These are phyloP conservation scores for Yamadazyma trypodendri DNA, from an alignment of 1,139 yeast species.

Conservation along the genomic window DNA sequence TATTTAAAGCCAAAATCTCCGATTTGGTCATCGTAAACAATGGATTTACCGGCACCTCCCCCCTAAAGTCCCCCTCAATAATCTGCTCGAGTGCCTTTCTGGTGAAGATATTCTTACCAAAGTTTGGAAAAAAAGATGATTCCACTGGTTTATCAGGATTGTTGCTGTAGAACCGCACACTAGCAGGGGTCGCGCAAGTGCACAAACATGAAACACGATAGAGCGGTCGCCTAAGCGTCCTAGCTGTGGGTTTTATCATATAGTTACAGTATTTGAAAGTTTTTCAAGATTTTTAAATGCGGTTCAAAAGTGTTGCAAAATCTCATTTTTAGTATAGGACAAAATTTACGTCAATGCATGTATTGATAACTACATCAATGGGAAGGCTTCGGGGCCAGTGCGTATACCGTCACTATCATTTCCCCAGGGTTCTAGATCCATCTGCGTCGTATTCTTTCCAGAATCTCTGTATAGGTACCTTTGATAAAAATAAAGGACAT, in stretches of 20 bases:
- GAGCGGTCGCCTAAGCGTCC: too few species aligned
- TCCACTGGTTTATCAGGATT: not conserved
- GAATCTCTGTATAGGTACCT: slow-evolving; percentile 34
- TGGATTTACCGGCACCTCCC: slow-evolving; percentile 32
- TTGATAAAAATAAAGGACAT: slow-evolving; percentile 72
- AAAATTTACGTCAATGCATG: too few species aligned
- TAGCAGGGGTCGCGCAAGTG: too few species aligned
- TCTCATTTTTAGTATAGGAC: too few species aligned
- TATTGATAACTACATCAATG: slow-evolving; percentile 1
- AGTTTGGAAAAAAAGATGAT: slow-evolving; percentile 9
- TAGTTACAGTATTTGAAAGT: too few species aligned
- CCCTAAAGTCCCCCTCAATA: slow-evolving; percentile 6
- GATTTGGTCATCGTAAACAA: slow-evolving; percentile 27
- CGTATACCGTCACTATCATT: not conserved
- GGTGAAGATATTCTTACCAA: slow-evolving; percentile 14
- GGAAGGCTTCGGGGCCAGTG: slow-evolving; percentile 1
- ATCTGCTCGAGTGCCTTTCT: slow-evolving; percentile 7
- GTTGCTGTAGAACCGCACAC: not conserved
- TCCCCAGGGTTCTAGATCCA: slow-evolving; percentile 23
- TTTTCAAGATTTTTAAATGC: too few species aligned
- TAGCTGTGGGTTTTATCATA: too few species aligned
- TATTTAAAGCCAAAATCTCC: slow-evolving; percentile 23
- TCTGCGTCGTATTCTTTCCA: slow-evolving; percentile 25
- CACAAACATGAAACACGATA: too few species aligned
- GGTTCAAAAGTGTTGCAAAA: too few species aligned